Percentiles rank a stretch among this genome's conserved stretches.
These are phyloP conservation scores for Metschnikowia sp. DNA, from an alignment of 805 yeast species.

Conservation along the genomic window DNA sequence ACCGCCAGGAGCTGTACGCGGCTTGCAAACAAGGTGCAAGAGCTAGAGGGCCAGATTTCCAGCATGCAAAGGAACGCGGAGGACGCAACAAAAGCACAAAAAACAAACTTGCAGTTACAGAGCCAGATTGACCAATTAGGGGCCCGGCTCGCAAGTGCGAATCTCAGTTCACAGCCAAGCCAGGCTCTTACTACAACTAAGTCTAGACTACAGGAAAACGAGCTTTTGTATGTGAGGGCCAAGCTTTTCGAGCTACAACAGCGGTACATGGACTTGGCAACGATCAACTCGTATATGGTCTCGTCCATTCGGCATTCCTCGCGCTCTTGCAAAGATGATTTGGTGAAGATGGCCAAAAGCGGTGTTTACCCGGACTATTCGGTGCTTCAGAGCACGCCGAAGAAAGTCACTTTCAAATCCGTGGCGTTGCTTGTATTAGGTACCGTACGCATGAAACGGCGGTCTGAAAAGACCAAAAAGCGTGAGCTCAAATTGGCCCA, in stretches of 20 bases:
- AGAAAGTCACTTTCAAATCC: slow-evolving; percentile 26
- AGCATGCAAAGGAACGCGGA: slow-evolving; percentile 8
- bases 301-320: slow-evolving; percentile 28
- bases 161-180: slow-evolving; percentile 15
- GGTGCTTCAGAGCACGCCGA: slow-evolving; percentile 14
- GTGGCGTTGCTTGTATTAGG: slow-evolving; percentile 40
- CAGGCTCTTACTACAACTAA: slow-evolving; percentile 1
- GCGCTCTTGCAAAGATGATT: slow-evolving; percentile 24
- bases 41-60: slow-evolving; percentile 12
- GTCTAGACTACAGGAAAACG: slow-evolving; percentile 30
- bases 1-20: slow-evolving; percentile 28
- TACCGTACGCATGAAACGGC: slow-evolving; percentile 29
- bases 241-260: slow-evolving; percentile 43
- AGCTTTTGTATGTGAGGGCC: slow-evolving; percentile 45
- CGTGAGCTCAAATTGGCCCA: slow-evolving; percentile 25
- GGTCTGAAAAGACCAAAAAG: slow-evolving; percentile 26
- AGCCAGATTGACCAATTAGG: slow-evolving; percentile 29
- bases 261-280: slow-evolving; percentile 31
- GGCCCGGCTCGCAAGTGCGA: slow-evolving; percentile 20
- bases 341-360: slow-evolving; percentile 25
- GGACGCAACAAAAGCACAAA: slow-evolving; percentile 8
- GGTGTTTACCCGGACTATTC: slow-evolving; percentile 36
- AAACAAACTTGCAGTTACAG: slow-evolving; percentile 18
- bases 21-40: slow-evolving; percentile 27
- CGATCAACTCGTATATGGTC: slow-evolving; percentile 33